Evolutionary conservation across 2,329 filamentous ascomycete species (phyloP).

Genomic region (Aspergillus ruber): DNA sequence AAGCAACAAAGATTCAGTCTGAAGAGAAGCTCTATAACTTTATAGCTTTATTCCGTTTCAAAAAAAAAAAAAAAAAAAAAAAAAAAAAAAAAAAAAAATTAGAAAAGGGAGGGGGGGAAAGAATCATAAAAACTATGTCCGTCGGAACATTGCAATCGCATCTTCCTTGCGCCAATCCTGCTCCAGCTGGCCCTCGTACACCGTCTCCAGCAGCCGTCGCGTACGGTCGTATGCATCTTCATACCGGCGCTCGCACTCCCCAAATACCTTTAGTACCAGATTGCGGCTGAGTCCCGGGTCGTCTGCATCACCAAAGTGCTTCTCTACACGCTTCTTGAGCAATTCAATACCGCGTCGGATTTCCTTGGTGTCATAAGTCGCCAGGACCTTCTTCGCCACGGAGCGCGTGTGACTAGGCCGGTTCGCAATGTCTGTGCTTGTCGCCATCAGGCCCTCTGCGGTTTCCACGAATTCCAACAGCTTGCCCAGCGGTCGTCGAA

Average conservation of each 20-base stretch:
- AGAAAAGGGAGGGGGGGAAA: background rate
- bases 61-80: constrained; percentile 6
- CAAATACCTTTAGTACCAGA: constrained; percentile 54
- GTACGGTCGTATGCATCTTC: constrained; percentile 48
- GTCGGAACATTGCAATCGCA: constrained; percentile 36
- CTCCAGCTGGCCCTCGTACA: constrained; percentile 43
- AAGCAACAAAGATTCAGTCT: too few species aligned
- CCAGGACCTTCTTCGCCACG: constrained; percentile 79
- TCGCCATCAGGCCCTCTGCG: constrained; percentile 65
- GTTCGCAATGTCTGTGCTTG: constrained; percentile 59
- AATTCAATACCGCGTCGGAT: constrained; percentile 84
- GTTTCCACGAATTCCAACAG: constrained; percentile 87
- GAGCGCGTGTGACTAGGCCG: constrained; percentile 77
- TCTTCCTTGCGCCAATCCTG: constrained; percentile 45
- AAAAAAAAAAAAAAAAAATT: constrained; percentile 5
- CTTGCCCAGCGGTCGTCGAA: constrained; percentile 82
- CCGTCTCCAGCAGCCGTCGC: constrained; percentile 36
- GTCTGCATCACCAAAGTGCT: constrained; percentile 90
- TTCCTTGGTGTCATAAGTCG: constrained; percentile 74
- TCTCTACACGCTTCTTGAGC: constrained; percentile 85
- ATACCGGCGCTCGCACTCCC: constrained; percentile 55
- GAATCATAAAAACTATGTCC: constrained; percentile 17
- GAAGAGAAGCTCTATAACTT: too few species aligned
- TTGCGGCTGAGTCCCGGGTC: constrained; percentile 59
- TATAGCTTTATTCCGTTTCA: too few species aligned